Evolutionary conservation across 2,329 filamentous ascomycete species (phyloP), one percentile per base, ranked within the genome.

Genomic region (Berkeleyomyces basicola): DNA sequence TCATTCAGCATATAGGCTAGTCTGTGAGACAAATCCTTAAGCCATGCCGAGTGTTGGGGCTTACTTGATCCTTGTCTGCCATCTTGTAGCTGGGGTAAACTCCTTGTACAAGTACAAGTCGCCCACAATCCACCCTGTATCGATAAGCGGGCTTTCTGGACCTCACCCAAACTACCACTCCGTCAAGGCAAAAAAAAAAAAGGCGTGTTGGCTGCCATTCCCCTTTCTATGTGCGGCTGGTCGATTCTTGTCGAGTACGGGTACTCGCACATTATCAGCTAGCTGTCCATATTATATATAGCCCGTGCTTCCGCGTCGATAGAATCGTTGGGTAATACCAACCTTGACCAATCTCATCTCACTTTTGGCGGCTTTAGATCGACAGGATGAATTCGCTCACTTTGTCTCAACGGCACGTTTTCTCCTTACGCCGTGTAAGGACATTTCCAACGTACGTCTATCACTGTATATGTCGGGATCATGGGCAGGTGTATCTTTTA

Each of bases 301-400:
- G 51, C 51, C 51, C 33, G 51, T 55, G 51, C 51, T 39, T 55
- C 51, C 51, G 36, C 51, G 23, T 37, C 14, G 10, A 37, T 14
- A 58, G 62, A 63, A 63, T 33, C 58, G 62, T 63, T 63, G 62
- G 58, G 62, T 59, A 23, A 23, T 23, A 55, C 55, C 39, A 63
- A 63, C 46, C 49, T 23, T 46, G 23, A 23, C 23, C 23, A 23
- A 23, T 23, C 23, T 16, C 36, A 59, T 31, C n/a, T 36, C 39
- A 16, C 4, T 51, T 36, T 59, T 39, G 14, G 39, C 23, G 46
- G 46, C 40, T 36, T 55, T 53, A 23, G 49, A 61, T 55, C 43
- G 11, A 36, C 55, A 55, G 51, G 3, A 57, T 43, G 42, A 43
- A 36, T 44, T 33, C 36, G 23, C 37, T 53, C 23, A 42, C 37